phyloP scores from a whole-genome alignment of 148 eudicot genomes.

The Pouteria glomerata region DNA sequence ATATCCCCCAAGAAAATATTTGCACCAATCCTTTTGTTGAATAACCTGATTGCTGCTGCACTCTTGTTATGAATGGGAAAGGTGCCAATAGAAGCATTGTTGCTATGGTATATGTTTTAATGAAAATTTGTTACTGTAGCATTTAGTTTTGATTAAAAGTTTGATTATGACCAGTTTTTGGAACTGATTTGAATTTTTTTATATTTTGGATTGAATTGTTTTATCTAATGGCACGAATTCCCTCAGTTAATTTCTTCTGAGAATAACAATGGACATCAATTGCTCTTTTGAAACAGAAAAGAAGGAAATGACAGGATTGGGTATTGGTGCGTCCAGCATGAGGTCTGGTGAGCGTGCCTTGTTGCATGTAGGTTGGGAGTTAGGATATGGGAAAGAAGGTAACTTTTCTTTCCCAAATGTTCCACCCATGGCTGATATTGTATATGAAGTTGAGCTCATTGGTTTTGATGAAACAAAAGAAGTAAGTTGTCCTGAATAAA shows the following conservation, averaged over 20 bases:
- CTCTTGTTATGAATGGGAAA: neutral
- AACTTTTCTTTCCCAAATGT: conserved; percentile 97
- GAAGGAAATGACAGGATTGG: conserved; percentile 81
- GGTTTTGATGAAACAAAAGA: conserved; percentile 96
- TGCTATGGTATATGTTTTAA: neutral
- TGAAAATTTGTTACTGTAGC: neutral
- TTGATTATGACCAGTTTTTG: neutral
- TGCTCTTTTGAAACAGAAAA: conserved; percentile 52
- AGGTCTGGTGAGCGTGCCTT: conserved; percentile 89
- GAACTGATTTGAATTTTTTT: neutral
- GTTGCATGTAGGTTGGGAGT: conserved; percentile 83
- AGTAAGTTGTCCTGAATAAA: conserved; percentile 31
- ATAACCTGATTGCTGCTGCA: no score
- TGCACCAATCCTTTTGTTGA: no score
- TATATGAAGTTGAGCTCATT: conserved; percentile 93
- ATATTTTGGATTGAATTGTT: no score
- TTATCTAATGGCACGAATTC: neutral
- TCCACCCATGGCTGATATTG: conserved; percentile 83
- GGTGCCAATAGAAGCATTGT: neutral
- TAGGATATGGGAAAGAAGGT: conserved; percentile 93
- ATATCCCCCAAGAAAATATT: no score
- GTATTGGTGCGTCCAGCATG: conserved; percentile 81
- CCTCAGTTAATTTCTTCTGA: neutral
- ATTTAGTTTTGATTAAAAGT: neutral
- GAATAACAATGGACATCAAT: neutral